A percentile compares a stretch with the other conserved stretches of the same genome.
Evolutionary conservation across 345 rosid genomes (phyloP).

Genomic region (Syzygium grande): DNA sequence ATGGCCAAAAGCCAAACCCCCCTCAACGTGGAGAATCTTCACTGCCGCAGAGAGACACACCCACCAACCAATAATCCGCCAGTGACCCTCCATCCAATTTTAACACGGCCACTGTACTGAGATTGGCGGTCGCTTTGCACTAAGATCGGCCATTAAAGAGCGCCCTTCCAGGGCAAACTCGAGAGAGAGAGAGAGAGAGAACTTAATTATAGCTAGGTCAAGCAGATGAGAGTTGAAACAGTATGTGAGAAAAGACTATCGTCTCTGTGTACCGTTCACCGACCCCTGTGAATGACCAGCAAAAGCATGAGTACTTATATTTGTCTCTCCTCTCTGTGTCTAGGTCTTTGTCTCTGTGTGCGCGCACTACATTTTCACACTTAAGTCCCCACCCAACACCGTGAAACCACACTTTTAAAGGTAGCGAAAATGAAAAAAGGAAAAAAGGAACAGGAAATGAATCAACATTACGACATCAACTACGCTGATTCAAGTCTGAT

Average conservation of each 20-base stretch:
- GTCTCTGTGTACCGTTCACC: background rate
- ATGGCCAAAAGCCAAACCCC: background rate
- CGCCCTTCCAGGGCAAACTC: background rate
- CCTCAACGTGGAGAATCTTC: constrained; percentile 13
- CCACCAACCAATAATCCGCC: background rate
- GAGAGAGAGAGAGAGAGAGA: background rate
- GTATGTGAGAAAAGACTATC: background rate
- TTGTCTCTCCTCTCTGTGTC: background rate
- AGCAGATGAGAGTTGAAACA: background rate
- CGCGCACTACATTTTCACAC: background rate
- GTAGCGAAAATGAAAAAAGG: background rate
- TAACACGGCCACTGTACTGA: background rate
- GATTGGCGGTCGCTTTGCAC: background rate
- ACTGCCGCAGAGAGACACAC: background rate
- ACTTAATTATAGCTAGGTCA: background rate
- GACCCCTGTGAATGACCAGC: background rate
- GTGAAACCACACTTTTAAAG: background rate
- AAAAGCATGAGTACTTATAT: background rate
- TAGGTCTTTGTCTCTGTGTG: background rate
- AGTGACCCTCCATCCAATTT: background rate
- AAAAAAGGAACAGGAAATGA: background rate
- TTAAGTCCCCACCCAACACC: background rate
- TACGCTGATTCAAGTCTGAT: background rate
- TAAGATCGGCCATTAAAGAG: background rate
- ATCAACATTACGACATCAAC: background rate